Percentiles rank a stretch among this genome's conserved stretches.
These are phyloP conservation scores for Ostreobium quekettii DNA, from an alignment of 139 green algal genomes.

Conservation along the genomic window DNA sequence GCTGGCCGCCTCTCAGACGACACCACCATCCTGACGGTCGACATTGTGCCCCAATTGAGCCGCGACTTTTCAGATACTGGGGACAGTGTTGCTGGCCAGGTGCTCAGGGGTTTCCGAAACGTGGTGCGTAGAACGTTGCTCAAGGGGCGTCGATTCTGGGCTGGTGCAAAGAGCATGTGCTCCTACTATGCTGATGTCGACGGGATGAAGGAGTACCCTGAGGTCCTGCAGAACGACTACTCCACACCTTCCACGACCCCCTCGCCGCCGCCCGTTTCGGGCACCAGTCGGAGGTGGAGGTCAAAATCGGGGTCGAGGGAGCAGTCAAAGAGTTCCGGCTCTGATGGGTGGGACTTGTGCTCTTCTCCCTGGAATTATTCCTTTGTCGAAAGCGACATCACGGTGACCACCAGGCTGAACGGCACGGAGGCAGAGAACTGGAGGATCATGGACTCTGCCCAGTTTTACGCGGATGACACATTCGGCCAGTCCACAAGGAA, in stretches of 20 bases:
- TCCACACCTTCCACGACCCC: background rate
- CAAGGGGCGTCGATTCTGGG: background rate
- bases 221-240: background rate
- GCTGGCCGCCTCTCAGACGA: conserved; percentile 56
- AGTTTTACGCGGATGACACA: conserved; percentile 9
- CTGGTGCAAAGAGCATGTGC: background rate
- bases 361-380: conserved; percentile 11
- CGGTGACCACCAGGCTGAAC: background rate
- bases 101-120: background rate
- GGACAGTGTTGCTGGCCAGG: background rate
- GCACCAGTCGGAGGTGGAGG: background rate
- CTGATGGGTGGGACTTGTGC: conserved; percentile 11
- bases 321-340: background rate
- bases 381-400: too few relatives aligned
- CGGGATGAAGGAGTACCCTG: conserved; percentile 6
- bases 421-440: conserved; percentile 5
- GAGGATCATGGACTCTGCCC: conserved; percentile 8
- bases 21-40: conserved; percentile 68
- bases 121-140: background rate
- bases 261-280: background rate
- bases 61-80: conserved; percentile 5
- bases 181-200: conserved; percentile 7
- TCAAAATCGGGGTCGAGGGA: background rate
- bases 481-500: too few relatives aligned
- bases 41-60: conserved; percentile 51